Conservation (phyloP, 1,139 yeast species). For the Hanseniaspora gamundiae region DNA sequence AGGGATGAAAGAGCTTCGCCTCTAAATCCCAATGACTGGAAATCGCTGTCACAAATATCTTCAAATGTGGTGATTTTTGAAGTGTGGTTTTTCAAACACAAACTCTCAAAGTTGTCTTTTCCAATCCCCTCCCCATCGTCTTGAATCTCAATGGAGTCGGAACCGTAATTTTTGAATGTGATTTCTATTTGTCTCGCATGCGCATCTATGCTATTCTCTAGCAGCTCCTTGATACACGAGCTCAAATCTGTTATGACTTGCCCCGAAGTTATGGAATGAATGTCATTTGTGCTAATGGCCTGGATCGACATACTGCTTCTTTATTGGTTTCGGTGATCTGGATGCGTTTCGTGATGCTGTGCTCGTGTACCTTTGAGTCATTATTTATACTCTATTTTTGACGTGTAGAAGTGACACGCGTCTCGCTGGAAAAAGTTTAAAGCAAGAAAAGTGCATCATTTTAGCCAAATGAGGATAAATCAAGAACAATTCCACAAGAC, state of each 20-base stretch:
- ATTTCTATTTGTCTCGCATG: conserved; percentile 54
- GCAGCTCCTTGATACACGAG: conserved; percentile 69
- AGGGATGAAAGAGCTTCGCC: conserved; percentile 78
- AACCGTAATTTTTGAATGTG: conserved; percentile 55
- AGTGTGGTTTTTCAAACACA: conserved; percentile 69
- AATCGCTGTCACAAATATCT: conserved; percentile 33
- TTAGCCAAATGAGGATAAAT: too few species aligned
- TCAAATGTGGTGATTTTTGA: conserved; percentile 57
- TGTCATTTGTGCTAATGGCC: conserved; percentile 22
- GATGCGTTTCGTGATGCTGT: neutral
- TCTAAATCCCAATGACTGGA: conserved; percentile 61
- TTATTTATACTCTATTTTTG: too few species aligned
- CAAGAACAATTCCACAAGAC: too few species aligned
- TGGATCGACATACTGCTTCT: conserved; percentile 1
- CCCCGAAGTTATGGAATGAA: conserved; percentile 77
- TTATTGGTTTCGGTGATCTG: too few species aligned
- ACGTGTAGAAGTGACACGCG: too few species aligned
- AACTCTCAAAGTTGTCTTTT: conserved; percentile 40
- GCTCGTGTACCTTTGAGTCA: too few species aligned
- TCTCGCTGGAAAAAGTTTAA: too few species aligned
- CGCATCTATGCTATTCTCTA: conserved; percentile 84
- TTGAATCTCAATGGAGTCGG: conserved; percentile 56
- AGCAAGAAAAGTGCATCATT: too few species aligned
- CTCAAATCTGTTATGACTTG: conserved; percentile 77
- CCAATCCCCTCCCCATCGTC: conserved; percentile 76